Conservation (phyloP, 495 filamentous ascomycete species). For the Xylaria grammica region DNA sequence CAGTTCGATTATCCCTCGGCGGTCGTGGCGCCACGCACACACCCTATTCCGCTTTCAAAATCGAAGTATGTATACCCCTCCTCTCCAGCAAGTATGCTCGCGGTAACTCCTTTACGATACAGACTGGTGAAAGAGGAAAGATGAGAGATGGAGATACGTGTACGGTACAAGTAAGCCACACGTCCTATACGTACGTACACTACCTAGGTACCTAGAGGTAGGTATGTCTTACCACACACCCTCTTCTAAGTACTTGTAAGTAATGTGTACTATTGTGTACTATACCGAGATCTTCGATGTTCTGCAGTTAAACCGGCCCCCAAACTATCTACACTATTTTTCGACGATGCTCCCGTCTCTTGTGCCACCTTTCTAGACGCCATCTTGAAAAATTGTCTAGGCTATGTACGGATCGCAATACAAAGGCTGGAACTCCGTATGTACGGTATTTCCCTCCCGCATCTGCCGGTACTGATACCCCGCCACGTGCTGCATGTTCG, state of each 20-base stretch:
- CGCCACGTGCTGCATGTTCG: conserved; percentile 8
- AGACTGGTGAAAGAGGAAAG: neutral
- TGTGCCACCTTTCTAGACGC: neutral
- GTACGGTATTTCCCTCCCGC: conserved; percentile 10
- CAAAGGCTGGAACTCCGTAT: neutral
- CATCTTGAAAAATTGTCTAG: too few species aligned
- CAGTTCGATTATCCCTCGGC: neutral
- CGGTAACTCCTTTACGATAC: neutral
- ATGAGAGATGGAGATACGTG: neutral
- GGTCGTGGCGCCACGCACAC: neutral
- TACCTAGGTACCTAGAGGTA: too few species aligned
- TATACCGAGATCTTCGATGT: too few species aligned
- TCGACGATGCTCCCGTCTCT: neutral
- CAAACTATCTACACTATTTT: neutral
- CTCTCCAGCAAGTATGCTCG: neutral
- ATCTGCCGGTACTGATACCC: conserved; percentile 12
- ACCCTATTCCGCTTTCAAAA: neutral
- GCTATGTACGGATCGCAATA: neutral
- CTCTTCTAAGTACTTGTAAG: too few species aligned
- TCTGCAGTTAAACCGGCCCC: neutral
- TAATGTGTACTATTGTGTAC: too few species aligned
- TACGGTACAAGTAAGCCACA: neutral
- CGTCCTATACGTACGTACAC: too few species aligned
- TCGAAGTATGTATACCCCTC: neutral
- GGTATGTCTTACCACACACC: too few species aligned